These are phyloP conservation scores for Dactylonectria estremocensis DNA, from an alignment of 2,329 filamentous ascomycete species.

Conservation along the genomic window DNA sequence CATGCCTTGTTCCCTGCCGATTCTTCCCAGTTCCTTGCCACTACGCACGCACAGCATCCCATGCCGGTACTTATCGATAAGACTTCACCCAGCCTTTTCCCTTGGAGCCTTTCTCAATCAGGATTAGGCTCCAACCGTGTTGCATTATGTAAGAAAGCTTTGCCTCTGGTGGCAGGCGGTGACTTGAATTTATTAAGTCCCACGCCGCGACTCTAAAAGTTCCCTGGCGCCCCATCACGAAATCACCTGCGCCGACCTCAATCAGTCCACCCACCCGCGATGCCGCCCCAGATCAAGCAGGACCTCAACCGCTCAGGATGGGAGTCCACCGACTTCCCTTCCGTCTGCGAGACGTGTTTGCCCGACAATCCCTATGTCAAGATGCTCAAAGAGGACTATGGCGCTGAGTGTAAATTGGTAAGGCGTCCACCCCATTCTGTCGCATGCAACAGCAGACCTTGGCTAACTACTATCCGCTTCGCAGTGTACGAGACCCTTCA, in stretches of 20 bases:
- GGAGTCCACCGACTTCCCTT: slow-evolving; percentile 94
- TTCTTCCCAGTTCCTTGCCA: slow-evolving; percentile 11
- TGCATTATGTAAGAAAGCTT: slow-evolving; percentile 43
- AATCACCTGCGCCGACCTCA: slow-evolving; percentile 32
- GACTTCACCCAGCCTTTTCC: slow-evolving; percentile 18
- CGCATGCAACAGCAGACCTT: slow-evolving; percentile 10
- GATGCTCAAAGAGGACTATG: slow-evolving; percentile 98
- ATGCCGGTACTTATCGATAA: slow-evolving; percentile 48
- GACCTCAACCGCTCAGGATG: slow-evolving; percentile 96
- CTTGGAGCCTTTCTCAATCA: slow-evolving; percentile 10
- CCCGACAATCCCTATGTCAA: slow-evolving; percentile 98
- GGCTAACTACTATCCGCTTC: slow-evolving; percentile 19
- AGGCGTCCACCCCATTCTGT: slow-evolving; percentile 29
- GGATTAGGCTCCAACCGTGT: slow-evolving; percentile 26
- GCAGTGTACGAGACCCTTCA: slow-evolving; percentile 92
- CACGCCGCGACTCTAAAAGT: slow-evolving; percentile 46
- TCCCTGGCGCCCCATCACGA: slow-evolving; percentile 38
- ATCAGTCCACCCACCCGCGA: slow-evolving; percentile 55
- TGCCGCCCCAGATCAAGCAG: slow-evolving; percentile 95
- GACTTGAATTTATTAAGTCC: slow-evolving; percentile 43
- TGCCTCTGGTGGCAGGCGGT: slow-evolving; percentile 39
- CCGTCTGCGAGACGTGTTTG: slow-evolving; percentile 92
- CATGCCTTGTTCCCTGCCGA: slow-evolving; percentile 10
- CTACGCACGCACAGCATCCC: not conserved
- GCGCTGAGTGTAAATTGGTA: slow-evolving; percentile 84